Base-by-base conservation (phyloP, 2,329 filamentous ascomycete genomes). In the Fusarium sp. region DNA sequence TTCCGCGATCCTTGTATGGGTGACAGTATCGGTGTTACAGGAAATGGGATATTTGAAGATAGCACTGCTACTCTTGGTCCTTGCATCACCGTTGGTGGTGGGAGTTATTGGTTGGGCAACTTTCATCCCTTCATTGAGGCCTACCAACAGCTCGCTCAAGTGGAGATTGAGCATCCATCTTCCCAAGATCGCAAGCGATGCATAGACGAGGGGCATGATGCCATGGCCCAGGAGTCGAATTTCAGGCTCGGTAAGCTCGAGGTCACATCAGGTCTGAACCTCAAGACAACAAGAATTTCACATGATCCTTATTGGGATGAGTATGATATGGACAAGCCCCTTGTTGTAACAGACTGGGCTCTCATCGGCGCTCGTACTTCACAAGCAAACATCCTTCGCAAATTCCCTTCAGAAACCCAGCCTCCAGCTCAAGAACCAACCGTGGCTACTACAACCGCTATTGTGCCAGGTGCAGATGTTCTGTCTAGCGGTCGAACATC, bases 291-390 rank as follows among this genome's bases (percentile, higher is more conserved):
- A 2, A 79, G 84, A 38, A 77, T 85, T 24, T 83, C 83, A 4
- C 83, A 85, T 54, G 83, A 85, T 41, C 79, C 82, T 1, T 86
- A 85, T 65, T 86, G 84, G 84, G 83, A 84, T 36, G 83, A 85
- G 4, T 78, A 64, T 36, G 80, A 80, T 53, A 79, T 79, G 62
- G 83, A 85, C 8, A 79, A 79, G 15, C 83, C 84, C 5, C 77
- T 85, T 13, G 75, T 85, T 7, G 82, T 85, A 30, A 86, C 81
- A 2, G 84, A 86, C 72, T 86, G 84, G 84, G 80, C 79, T 30
- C 80, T 86, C 45, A 80, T 86, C 56, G 78, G 80, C 18, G 75
- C 83, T 9, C 68, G 73, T 6, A 77, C 76, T 9, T 74, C 77
- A 1, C 79, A 82, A 38, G 83, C 82, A 22, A 86, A 86, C 59